Base-by-base conservation (phyloP, 805 yeast genomes). In the Candida morakotiae region DNA sequence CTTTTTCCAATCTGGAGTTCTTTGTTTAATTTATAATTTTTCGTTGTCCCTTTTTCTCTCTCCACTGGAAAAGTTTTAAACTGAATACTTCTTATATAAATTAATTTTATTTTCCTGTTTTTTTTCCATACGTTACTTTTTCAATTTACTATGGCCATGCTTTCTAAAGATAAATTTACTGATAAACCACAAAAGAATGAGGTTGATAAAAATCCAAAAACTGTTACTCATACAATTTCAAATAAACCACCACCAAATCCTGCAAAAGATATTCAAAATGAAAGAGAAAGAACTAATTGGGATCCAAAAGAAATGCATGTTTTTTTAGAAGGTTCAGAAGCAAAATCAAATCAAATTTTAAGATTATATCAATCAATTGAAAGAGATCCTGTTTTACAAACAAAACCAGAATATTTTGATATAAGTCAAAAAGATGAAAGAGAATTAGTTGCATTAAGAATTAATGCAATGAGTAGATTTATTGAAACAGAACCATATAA, bases 371-470 rank as follows among this genome's bases (percentile, higher is more conserved):
- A 55, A 48, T 51, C 56, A 20, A 49, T 66, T 42, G 71, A 66
- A 48, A 46, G 70, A 29, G 70, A 66, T 46, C 66, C 69, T 0
- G 47, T 63, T 20, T 52, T 66, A 36, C 51, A 51, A 8, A 52
- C 66, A 14, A 47, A 48, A 16, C 50, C 49, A 38, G 39, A 45
- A 18, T 63, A 66, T 46, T 66, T 62, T 47, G 70, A 66, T 42
- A 42, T 49, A 25, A 48, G 56, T 25, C 54, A 54, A 28, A 46
- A 42, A 19, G 54, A 62, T 29, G 56, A 57, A 43, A 48, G 71
- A 33, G 57, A 51, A 42, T 54, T 56, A 45, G 58, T 62, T 14
- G 58, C 69, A 8, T 27, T 33, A 16, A 53, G 67, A 45, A 66
- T 66, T 37, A 55, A 57, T 34, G 49, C 64, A 18, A 51, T 66